Base-by-base conservation (phyloP, 768 basidiomycete genomes). In the Clitopilus hobsonii region DNA sequence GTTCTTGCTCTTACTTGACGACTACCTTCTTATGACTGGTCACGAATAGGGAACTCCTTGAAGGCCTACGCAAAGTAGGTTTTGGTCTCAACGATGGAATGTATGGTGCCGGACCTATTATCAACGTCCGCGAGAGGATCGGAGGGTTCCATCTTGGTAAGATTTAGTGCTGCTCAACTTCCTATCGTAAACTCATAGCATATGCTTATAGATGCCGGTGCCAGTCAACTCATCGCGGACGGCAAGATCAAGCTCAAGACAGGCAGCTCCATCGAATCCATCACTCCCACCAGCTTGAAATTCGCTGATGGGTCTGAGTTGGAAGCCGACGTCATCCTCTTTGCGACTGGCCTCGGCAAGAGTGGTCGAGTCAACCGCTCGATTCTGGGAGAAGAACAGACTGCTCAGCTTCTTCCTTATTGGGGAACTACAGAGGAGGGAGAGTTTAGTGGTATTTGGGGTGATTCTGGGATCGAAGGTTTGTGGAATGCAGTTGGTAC, bases 161-260 rank as follows among this genome's bases (percentile, higher is more conserved):
- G 70, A 53, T 5, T 14, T 45, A 14, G 13, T 22, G 36, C 25
- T 55, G 22, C 4, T 24, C 26, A 3, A 36, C 26, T 24, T 13
- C 20, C 22, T 11, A 2, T 5, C 36, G 18, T 32, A 30, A 13
- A 16, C 3, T 27, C 30, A 16, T 3, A 47, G 7, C 5, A 23
- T 6, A 18, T 38, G 45, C 27, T n/a, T 23, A 14, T 58, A 82
- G 81, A 83, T 56, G 75, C 77, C 36, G 83, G 83, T 18, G 78
- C 78, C 1, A 79, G 78, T 55, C 74, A 82, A 63, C 67, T 81
- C 53, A 80, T 87, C 58, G 74, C 75, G 25, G 82, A 85, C 55
- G 83, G 85, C n/a, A 81, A 84, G 63, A 85, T 88, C 72, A 84
- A 85, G 65, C 66, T 88, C 54, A 86, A 86, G 70, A 81, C 75